phyloP scores from a whole-genome alignment of 2,329 filamentous ascomycete genomes.

The Lasiodiplodia sp. region DNA sequence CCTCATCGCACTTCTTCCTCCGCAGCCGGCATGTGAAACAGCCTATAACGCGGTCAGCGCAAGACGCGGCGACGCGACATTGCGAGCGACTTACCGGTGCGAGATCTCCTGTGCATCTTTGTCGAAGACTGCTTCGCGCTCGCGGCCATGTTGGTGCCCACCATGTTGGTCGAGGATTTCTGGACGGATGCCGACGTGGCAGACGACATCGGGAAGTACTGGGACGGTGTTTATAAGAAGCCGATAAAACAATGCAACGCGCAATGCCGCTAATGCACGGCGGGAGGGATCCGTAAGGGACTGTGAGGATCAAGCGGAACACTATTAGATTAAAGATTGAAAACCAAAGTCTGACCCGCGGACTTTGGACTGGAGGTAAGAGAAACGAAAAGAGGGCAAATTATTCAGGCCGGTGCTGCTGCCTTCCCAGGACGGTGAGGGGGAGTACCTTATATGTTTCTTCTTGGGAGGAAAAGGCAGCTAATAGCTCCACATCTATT shows the following conservation, averaged over 20 bases:
- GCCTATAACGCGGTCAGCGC: conserved; percentile 56
- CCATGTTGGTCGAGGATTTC: conserved; percentile 57
- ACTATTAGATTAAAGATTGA: conserved; percentile 54
- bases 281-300: conserved; percentile 52
- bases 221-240: conserved; percentile 49
- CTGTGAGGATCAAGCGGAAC: conserved; percentile 51
- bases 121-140: conserved; percentile 69
- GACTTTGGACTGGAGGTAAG: conserved; percentile 48
- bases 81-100: conserved; percentile 71
- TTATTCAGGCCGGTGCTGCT: conserved; percentile 51
- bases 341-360: conserved; percentile 57
- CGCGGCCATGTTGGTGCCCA: conserved; percentile 57
- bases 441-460: conserved; percentile 58
- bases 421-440: conserved; percentile 45
- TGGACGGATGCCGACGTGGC: conserved; percentile 44
- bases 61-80: conserved; percentile 29
- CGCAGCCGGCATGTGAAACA: conserved; percentile 73
- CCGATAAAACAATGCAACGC: conserved; percentile 48
- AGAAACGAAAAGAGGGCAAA: conserved; percentile 49
- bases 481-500: conserved; percentile 57
- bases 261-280: conserved; percentile 50
- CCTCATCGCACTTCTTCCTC: conserved; percentile 75
- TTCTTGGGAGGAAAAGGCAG: conserved; percentile 45
- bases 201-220: conserved; percentile 57
- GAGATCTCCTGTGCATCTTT: conserved; percentile 92